phyloP scores from a whole-genome alignment of 2,329 filamentous ascomycete genomes.

The Pezicula carpinea region DNA sequence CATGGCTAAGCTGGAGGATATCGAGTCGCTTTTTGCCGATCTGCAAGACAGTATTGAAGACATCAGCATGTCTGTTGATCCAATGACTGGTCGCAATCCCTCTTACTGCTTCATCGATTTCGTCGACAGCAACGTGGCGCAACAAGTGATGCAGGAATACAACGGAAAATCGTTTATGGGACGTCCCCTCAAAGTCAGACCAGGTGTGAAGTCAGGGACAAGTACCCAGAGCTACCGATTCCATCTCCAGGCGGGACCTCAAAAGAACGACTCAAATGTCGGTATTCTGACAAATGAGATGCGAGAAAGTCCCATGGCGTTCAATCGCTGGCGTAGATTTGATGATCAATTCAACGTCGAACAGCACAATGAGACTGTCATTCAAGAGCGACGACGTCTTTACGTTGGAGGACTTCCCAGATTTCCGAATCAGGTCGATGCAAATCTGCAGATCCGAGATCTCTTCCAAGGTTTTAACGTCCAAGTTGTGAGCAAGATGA shows the following conservation, averaged over 20 bases:
- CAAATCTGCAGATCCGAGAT: conserved; percentile 40
- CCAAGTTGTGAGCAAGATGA: conserved; percentile 35
- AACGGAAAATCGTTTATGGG: conserved; percentile 50
- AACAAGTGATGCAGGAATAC: conserved; percentile 51
- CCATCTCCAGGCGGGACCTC: not conserved
- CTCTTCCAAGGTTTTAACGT: conserved; percentile 44
- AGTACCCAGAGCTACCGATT: not conserved
- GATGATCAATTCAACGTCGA: conserved; percentile 13
- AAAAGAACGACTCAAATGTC: not conserved
- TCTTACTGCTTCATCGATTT: conserved; percentile 75
- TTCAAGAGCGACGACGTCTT: conserved; percentile 35
- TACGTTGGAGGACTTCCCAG: conserved; percentile 47
- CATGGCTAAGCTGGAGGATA: conserved; percentile 45
- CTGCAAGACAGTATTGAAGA: conserved; percentile 41
- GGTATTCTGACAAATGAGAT: not conserved
- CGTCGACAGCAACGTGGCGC: conserved; percentile 48
- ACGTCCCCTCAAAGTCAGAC: conserved; percentile 59
- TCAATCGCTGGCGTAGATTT: conserved; percentile 20
- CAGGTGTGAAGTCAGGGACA: conserved; percentile 40
- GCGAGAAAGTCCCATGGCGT: conserved; percentile 5
- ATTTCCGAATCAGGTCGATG: conserved; percentile 43
- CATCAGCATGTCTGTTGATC: conserved; percentile 65
- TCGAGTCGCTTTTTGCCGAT: conserved; percentile 41
- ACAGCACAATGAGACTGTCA: conserved; percentile 15
- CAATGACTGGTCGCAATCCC: conserved; percentile 63